Evolutionary conservation across 2,329 filamentous ascomycete genomes (phyloP), one percentile per base, ranked within the genome.

Genomic region (Verticillium alfalfae): DNA sequence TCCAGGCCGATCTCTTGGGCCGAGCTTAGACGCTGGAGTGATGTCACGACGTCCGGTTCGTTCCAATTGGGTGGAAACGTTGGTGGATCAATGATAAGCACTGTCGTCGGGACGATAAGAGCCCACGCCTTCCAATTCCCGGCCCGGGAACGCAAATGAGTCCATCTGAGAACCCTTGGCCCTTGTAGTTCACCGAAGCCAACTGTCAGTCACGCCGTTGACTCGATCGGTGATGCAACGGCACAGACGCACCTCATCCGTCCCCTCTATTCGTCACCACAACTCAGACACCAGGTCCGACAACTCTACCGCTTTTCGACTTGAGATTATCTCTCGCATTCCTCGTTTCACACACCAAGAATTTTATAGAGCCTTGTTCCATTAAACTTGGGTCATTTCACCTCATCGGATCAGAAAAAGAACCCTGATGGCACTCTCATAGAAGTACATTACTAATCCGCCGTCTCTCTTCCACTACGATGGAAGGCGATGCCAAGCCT

Each of bases 401-500:
- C 12, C n/a, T 26, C 26, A 31, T 18, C 18, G 18, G n/a, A 18
- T 12, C 18, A 52, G 45, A 52, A n/a, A 18, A 26, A 12, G 8
- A 52, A n/a, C 8, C 45, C 18, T 26, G 16, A 52, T 52, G 45
- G 45, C 45, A 52, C 22, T 18, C 45, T 52, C 45, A 52, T 52
- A 52, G 18, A 52, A 31, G 8, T 52, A 18, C 45, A 52, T 52
- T 52, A 52, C 45, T 52, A 52, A 52, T 52, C 45, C 45, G 9
- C 7, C 18, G 6, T 16, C 15, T 41, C n/a, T 13, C 4, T 52
- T 4, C 45, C n/a, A 26, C 45, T 12, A 18, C 9, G 18, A 52
- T 52, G 45, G 9, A 26, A n/a, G n/a, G 18, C 60, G 58, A 57
- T 22, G 57, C 59, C n/a, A 56, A 65, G 22, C 63, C 64, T 66